These are phyloP conservation scores for Russula foetens DNA, from an alignment of 768 basidiomycete genomes.

Conservation along the genomic window DNA sequence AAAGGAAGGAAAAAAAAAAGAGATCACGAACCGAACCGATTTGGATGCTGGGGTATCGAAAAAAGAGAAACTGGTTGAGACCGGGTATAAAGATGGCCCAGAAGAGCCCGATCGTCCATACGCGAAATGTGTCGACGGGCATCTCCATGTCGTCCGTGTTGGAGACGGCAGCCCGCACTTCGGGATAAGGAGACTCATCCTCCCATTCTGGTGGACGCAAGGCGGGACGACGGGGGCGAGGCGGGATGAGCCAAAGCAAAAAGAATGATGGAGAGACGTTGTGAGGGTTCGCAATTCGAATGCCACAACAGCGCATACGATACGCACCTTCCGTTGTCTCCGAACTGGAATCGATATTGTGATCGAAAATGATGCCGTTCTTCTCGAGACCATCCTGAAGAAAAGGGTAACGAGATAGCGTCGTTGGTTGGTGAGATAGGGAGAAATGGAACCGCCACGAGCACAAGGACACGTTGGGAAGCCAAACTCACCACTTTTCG, in stretches of 20 bases:
- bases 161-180: constrained; percentile 68
- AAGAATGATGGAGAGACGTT: background rate
- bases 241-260: too few species aligned
- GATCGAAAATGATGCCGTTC: constrained; percentile 16
- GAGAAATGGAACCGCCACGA: too few species aligned
- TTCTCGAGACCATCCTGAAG: constrained; percentile 15
- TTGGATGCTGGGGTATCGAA: constrained; percentile 22
- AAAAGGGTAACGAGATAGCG: background rate
- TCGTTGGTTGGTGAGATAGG: background rate
- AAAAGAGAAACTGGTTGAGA: constrained; percentile 68
- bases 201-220: constrained; percentile 24
- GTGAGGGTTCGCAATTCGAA: background rate
- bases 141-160: constrained; percentile 64
- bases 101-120: constrained; percentile 63
- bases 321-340: constrained; percentile 13
- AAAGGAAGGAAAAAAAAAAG: background rate
- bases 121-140: constrained; percentile 53
- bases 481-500: constrained; percentile 16
- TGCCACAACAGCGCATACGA: background rate
- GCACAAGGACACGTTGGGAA: too few species aligned
- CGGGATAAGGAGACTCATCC: constrained; percentile 82
- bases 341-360: constrained; percentile 17
- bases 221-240: background rate
- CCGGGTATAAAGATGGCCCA: constrained; percentile 61
- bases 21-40: constrained; percentile 28